These are phyloP conservation scores for Rubroshorea leprosula DNA, from an alignment of 345 rosid species.

Conservation along the genomic window DNA sequence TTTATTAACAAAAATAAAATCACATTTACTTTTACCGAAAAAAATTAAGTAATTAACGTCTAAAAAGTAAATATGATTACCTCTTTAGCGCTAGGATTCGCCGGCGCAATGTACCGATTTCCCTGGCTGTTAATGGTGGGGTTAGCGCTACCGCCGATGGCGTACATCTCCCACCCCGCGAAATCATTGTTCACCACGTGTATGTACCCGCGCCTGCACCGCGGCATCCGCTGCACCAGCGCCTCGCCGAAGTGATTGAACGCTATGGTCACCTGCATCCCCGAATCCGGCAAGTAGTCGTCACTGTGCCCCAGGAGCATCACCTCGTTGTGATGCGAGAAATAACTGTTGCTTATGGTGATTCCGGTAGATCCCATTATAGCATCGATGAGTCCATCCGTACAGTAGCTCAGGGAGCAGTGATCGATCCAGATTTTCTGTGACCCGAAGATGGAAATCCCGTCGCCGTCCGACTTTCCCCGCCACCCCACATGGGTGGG, in stretches of 20 bases:
- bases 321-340: slow-evolving; percentile 77
- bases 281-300: slow-evolving; percentile 44
- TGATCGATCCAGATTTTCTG: slow-evolving; percentile 95
- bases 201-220: slow-evolving; percentile 88
- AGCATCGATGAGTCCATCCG: slow-evolving; percentile 82
- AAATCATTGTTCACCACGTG: slow-evolving; percentile 97
- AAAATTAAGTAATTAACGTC: too few species aligned
- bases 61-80: slow-evolving; percentile 27
- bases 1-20: too few species aligned
- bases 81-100: slow-evolving; percentile 68
- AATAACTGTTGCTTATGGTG: slow-evolving; percentile 72
- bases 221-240: slow-evolving; percentile 94
- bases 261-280: slow-evolving; percentile 96
- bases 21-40: too few species aligned
- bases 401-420: slow-evolving; percentile 65
- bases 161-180: slow-evolving; percentile 92
- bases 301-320: slow-evolving; percentile 90
- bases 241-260: slow-evolving; percentile 79
- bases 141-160: slow-evolving; percentile 91
- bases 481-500: slow-evolving; percentile 69
- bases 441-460: slow-evolving; percentile 67
- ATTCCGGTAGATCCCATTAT: slow-evolving; percentile 90
- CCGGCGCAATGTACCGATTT: slow-evolving; percentile 88
- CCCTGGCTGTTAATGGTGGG: slow-evolving; percentile 98
- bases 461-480: slow-evolving; percentile 89